Evolutionary conservation across 2,329 filamentous ascomycete genomes (phyloP), one percentile per base, ranked within the genome.

Genomic region (Trichoderma pleuroti): DNA sequence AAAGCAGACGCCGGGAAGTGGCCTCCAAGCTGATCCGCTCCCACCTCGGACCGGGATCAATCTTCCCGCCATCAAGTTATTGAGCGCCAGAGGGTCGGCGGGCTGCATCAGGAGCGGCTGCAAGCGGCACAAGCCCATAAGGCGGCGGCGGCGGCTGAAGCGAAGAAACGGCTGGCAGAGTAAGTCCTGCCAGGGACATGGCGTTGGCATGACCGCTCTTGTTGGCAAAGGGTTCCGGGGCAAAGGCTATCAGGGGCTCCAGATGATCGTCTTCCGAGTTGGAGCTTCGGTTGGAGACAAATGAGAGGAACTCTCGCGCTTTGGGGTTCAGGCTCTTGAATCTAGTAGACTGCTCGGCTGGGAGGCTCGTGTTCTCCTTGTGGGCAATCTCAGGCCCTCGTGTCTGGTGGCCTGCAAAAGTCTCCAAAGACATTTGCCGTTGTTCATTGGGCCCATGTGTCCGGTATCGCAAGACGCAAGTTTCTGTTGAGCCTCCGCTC

Each of bases 291-390:
- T 56, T 62, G 12, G 57, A 66, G 14, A 62, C 72, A 34, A 80
- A 75, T 1, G 79, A 80, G 10, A 80, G 72, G 62, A 80, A 80
- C 56, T 80, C 79, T 68, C 78, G 77, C 49, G 79, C 79, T 71
- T 74, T 77, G 5, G 79, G 79, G 57, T 80, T 80, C 72, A 80
- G 73, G 0, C 72, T 74, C 26, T 72, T 74, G 24, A 70, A 66
- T 32, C 72, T 71, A 26, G 61, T 12, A 8, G 70, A 26, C 4
- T 61, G 24, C 30, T 76, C 75, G 3, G 72, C 72, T 3, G 75
- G 76, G 72, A 74, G 74, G 4, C 59, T 69, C 24, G 75, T 74
- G 16, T 46, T 70, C 2, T 73, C 73, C 42, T 70, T 67, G 67
- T 16, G 63, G 10, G 14, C n/a, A n/a, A n/a, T 57, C 9, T 32